Conservation (phyloP, 1,284 basidiomycete species). For the Neonothopanus nambi region DNA sequence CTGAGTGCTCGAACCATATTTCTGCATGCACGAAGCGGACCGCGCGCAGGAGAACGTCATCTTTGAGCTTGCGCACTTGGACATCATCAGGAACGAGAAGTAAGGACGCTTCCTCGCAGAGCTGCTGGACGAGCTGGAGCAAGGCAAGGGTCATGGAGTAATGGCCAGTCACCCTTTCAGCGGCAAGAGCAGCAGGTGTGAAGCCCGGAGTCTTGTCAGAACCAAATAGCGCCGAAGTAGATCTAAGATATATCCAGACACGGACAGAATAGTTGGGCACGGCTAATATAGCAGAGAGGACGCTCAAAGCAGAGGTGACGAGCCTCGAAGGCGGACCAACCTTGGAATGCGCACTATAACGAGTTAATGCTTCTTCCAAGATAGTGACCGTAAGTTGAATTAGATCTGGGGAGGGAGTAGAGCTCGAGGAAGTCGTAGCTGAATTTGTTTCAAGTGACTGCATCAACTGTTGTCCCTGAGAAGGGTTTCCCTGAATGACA, state of each 20-base stretch:
- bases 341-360: constrained; percentile 44
- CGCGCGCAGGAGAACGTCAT: constrained; percentile 79
- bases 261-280: constrained; percentile 74
- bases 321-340: constrained; percentile 55
- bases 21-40: constrained; percentile 78
- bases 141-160: constrained; percentile 82
- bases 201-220: constrained; percentile 54
- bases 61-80: constrained; percentile 70
- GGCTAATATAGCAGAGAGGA: constrained; percentile 77
- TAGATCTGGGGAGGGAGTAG: constrained; percentile 54
- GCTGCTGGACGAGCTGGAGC: constrained; percentile 72
- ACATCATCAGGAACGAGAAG: constrained; percentile 59
- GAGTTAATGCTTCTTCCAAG: constrained; percentile 76
- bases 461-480: constrained; percentile 65
- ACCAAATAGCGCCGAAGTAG: constrained; percentile 76
- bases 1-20: constrained; percentile 82
- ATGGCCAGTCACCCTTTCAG: constrained; percentile 71
- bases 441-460: constrained; percentile 58
- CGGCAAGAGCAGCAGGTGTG: constrained; percentile 64
- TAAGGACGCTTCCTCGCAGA: constrained; percentile 73
- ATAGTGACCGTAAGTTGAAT: constrained; percentile 82
- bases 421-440: background rate
- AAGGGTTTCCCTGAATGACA: constrained; percentile 68
- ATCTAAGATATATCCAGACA: constrained; percentile 85
- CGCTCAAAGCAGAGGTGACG: constrained; percentile 77